phyloP scores from a whole-genome alignment of 2,329 filamentous ascomycete genomes.

The Atkinsonella hypoxylon region DNA sequence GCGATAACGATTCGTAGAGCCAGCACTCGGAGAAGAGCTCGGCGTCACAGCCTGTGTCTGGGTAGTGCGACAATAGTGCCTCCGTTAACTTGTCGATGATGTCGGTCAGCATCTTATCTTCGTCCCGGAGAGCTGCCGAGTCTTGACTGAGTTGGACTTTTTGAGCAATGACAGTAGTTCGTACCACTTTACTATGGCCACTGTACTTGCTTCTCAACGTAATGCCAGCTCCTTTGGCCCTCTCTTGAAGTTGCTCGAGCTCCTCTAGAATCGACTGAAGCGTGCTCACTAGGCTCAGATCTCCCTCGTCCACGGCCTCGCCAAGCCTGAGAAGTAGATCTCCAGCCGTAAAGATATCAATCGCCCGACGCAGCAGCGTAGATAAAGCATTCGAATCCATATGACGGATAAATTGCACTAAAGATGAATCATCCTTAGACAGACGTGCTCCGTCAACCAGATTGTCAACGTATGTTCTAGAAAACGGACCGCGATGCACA shows the following conservation, averaged over 20 bases:
- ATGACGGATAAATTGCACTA: slow-evolving; percentile 47
- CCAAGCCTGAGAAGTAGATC: slow-evolving; percentile 24
- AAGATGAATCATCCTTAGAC: slow-evolving; percentile 35
- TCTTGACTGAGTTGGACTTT: slow-evolving; percentile 71
- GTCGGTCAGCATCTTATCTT: slow-evolving; percentile 59
- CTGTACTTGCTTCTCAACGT: slow-evolving; percentile 64
- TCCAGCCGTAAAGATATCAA: slow-evolving; percentile 21
- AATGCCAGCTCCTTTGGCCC: slow-evolving; percentile 31
- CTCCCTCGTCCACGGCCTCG: slow-evolving; percentile 20
- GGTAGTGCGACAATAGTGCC: slow-evolving; percentile 15
- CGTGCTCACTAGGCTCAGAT: slow-evolving; percentile 17
- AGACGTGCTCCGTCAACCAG: slow-evolving; percentile 42
- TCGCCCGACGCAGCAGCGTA: slow-evolving; percentile 14
- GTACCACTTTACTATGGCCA: slow-evolving; percentile 54
- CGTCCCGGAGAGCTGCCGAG: slow-evolving; percentile 54
- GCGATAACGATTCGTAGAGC: slow-evolving; percentile 60
- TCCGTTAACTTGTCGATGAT: slow-evolving; percentile 40
- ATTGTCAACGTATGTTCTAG: slow-evolving; percentile 48
- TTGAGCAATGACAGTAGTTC: slow-evolving; percentile 70
- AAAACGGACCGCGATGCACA: slow-evolving; percentile 29
- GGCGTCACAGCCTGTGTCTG: slow-evolving; percentile 19
- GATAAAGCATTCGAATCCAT: slow-evolving; percentile 28
- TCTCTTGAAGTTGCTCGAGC: slow-evolving; percentile 33
- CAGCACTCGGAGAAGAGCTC: slow-evolving; percentile 60
- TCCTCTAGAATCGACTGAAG: slow-evolving; percentile 32